Conservation (phyloP, 2,329 filamentous ascomycete genomes). For the Hypoxylon rubiginosum region DNA sequence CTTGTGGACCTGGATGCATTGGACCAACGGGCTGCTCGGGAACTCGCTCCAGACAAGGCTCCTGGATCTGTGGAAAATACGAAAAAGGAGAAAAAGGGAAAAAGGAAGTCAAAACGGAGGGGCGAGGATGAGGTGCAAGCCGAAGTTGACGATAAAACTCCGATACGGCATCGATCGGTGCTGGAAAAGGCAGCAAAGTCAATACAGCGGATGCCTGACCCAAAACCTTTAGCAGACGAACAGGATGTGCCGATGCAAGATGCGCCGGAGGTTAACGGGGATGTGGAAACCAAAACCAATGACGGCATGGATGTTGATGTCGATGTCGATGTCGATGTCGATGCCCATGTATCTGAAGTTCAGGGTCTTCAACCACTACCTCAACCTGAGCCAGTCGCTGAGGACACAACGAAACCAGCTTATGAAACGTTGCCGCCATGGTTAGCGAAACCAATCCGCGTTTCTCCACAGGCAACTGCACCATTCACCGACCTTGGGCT, state of each 20-base stretch:
- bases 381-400: conserved; percentile 75
- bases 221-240: conserved; percentile 50
- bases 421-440: conserved; percentile 85
- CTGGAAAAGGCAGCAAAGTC: conserved; percentile 70
- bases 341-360: conserved; percentile 63
- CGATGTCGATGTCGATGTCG: too few species aligned
- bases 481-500: conserved; percentile 67
- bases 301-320: conserved; percentile 37
- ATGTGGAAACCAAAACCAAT: conserved; percentile 34
- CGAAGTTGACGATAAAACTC: conserved; percentile 41
- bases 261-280: conserved; percentile 38
- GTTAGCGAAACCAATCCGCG: conserved; percentile 81
- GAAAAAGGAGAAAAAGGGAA: conserved; percentile 42
- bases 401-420: conserved; percentile 70
- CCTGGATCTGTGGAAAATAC: conserved; percentile 35
- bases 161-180: conserved; percentile 62
- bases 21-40: conserved; percentile 29
- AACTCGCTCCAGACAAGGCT: conserved; percentile 2
- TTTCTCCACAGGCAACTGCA: conserved; percentile 70
- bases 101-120: conserved; percentile 44
- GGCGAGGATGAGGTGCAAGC: conserved; percentile 17
- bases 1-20: conserved; percentile 35
- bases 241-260: conserved; percentile 52
- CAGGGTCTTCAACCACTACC: conserved; percentile 86
- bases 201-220: conserved; percentile 62